These are phyloP conservation scores for Cyclocybe cylindracea DNA, from an alignment of 768 basidiomycete genomes.

Conservation along the genomic window DNA sequence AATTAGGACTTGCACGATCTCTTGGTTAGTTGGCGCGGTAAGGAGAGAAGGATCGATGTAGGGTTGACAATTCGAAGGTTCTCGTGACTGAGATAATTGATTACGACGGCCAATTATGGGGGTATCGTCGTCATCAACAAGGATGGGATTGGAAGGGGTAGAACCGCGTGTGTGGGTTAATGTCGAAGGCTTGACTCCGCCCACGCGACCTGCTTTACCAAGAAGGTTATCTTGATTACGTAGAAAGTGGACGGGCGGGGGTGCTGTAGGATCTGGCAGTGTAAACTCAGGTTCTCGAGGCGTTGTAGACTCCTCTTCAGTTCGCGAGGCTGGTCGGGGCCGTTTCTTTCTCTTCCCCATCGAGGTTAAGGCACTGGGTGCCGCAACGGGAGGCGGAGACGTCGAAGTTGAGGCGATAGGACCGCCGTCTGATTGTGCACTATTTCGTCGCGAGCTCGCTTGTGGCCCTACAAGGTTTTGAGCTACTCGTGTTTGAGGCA, in stretches of 20 bases:
- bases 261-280: constrained; percentile 62
- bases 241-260: constrained; percentile 66
- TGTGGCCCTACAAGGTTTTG: neutral
- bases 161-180: constrained; percentile 51
- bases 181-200: constrained; percentile 59
- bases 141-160: constrained; percentile 64
- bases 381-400: constrained; percentile 15
- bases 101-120: constrained; percentile 26
- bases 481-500: constrained; percentile 13
- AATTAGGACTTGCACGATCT: constrained; percentile 59
- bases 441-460: neutral
- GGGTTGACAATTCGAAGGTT: constrained; percentile 11
- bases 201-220: constrained; percentile 72
- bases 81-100: constrained; percentile 1
- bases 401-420: constrained; percentile 3
- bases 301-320: constrained; percentile 42
- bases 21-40: constrained; percentile 53
- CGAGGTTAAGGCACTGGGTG: neutral
- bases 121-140: constrained; percentile 58
- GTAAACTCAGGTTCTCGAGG: constrained; percentile 56
- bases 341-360: constrained; percentile 32
- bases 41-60: constrained; percentile 42
- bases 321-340: constrained; percentile 6
- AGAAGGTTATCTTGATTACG: constrained; percentile 74
- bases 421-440: neutral